These are phyloP conservation scores for Leccinum solheimii DNA, from an alignment of 1,284 basidiomycete genomes.

Conservation along the genomic window DNA sequence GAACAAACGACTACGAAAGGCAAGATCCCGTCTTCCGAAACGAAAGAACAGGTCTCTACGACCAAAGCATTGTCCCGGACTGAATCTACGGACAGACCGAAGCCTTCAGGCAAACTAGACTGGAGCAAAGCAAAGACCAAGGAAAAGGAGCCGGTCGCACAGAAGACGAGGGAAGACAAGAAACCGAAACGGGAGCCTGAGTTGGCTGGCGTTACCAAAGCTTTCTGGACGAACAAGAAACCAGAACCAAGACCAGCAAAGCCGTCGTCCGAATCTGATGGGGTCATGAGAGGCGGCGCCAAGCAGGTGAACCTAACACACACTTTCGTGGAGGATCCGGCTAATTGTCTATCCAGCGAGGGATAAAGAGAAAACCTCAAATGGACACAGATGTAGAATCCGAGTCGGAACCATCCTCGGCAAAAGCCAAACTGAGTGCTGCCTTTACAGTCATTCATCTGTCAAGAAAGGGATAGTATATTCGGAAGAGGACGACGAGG, in stretches of 20 bases:
- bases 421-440: constrained; percentile 17
- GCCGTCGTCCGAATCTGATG: neutral
- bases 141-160: constrained; percentile 23
- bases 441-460: constrained; percentile 18
- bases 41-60: constrained; percentile 13
- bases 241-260: neutral
- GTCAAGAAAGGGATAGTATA: constrained; percentile 50
- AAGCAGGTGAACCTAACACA: constrained; percentile 9
- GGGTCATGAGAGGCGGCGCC: neutral
- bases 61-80: constrained; percentile 12
- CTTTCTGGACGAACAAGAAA: constrained; percentile 1
- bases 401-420: constrained; percentile 16
- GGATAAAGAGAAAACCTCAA: constrained; percentile 56
- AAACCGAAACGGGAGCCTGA: constrained; percentile 24
- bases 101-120: constrained; percentile 56
- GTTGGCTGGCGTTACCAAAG: neutral
- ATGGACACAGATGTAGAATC: constrained; percentile 51
- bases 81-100: constrained; percentile 39
- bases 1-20: constrained; percentile 26
- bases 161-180: constrained; percentile 28
- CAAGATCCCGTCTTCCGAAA: constrained; percentile 9
- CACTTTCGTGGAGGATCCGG: constrained; percentile 7
- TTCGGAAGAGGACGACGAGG: constrained; percentile 67
- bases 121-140: constrained; percentile 61
- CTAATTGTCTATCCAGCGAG: constrained; percentile 42